phyloP scores from a whole-genome alignment of 169 alveolate species.

The Besnoitia besnoiti region DNA sequence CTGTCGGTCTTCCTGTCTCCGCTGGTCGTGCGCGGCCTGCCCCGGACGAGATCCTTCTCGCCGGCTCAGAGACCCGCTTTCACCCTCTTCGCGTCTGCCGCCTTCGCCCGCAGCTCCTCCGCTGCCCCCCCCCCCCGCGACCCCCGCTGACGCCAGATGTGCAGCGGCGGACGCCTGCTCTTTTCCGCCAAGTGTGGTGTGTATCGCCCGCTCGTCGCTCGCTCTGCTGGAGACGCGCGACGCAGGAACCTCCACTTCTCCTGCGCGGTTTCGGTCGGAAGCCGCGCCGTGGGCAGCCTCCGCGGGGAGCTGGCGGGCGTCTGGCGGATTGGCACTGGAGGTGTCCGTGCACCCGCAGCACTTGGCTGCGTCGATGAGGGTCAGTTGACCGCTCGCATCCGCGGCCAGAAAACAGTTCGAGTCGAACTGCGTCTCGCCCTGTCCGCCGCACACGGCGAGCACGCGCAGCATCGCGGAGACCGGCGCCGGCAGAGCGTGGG shows the following conservation, averaged over 20 bases:
- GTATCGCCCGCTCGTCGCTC: neutral
- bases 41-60: no score
- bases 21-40: neutral
- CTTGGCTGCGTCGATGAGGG: slow-evolving; percentile 62
- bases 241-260: neutral
- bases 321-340: slow-evolving; percentile 32
- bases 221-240: neutral
- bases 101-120: no score
- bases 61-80: no score
- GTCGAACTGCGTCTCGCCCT: slow-evolving; percentile 52
- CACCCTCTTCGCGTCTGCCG: no score
- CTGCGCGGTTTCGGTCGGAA: neutral
- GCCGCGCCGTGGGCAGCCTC: neutral
- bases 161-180: neutral
- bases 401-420: slow-evolving; percentile 56
- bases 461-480: slow-evolving; percentile 37
- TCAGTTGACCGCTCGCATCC: slow-evolving; percentile 15
- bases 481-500: slow-evolving; percentile 44
- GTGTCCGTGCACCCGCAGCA: slow-evolving; percentile 57
- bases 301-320: neutral
- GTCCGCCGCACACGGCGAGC: slow-evolving; percentile 52
- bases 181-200: neutral
- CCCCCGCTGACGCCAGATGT: neutral
- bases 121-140: neutral
- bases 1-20: neutral